Percentiles rank a stretch among this genome's conserved stretches.
phyloP scores from a whole-genome alignment of 495 filamentous ascomycete genomes.

The Xylaria cubensis region DNA sequence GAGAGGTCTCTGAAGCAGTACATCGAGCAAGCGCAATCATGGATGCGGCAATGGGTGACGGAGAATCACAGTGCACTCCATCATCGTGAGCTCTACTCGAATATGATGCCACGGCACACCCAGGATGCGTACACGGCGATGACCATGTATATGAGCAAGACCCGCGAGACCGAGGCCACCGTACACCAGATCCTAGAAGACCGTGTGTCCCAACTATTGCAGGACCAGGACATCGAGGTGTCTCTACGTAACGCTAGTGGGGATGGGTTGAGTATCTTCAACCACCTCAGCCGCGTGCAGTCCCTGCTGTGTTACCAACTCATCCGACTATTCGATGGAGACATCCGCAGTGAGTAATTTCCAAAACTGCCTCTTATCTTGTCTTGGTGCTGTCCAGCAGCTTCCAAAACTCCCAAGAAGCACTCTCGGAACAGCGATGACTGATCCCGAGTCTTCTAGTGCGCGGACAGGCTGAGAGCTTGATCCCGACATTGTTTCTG shows the following conservation, averaged over 20 bases:
- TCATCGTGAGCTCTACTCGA: constrained; percentile 32
- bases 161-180: constrained; percentile 20
- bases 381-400: neutral
- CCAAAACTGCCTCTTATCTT: neutral
- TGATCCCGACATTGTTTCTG: constrained; percentile 49
- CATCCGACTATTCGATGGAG: constrained; percentile 64
- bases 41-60: constrained; percentile 38
- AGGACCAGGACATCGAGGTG: constrained; percentile 31
- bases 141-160: constrained; percentile 30
- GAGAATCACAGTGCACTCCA: constrained; percentile 33
- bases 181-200: constrained; percentile 32
- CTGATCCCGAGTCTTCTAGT: constrained; percentile 14
- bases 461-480: constrained; percentile 52
- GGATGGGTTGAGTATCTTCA: constrained; percentile 27
- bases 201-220: constrained; percentile 33
- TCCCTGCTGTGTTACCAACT: constrained; percentile 59
- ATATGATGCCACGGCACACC: constrained; percentile 33
- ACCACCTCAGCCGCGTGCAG: constrained; percentile 54
- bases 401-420: neutral
- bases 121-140: constrained; percentile 37
- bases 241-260: constrained; percentile 19
- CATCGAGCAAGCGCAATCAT: constrained; percentile 29
- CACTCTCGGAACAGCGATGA: neutral
- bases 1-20: constrained; percentile 28
- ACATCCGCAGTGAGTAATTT: constrained; percentile 46